phyloP scores from a whole-genome alignment of 495 filamentous ascomycete species.

The Daldinia childiae region DNA sequence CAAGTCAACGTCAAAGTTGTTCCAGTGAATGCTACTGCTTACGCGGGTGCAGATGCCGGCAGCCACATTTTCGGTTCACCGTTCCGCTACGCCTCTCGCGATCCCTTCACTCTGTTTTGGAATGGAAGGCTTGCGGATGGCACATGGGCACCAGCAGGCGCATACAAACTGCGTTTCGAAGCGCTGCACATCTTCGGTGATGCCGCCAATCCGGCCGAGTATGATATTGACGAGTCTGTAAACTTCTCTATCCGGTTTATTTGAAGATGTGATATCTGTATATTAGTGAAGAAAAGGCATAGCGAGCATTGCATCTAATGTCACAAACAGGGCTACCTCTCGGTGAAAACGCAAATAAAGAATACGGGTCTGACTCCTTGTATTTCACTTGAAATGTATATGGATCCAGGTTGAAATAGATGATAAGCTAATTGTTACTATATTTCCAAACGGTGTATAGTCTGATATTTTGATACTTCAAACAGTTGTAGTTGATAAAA shows the following conservation, averaged over 20 bases:
- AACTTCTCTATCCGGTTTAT: constrained; percentile 50
- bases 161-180: constrained; percentile 56
- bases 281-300: neutral
- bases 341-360: neutral
- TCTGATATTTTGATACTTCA: no score
- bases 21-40: constrained; percentile 34
- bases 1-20: constrained; percentile 57
- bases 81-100: constrained; percentile 51
- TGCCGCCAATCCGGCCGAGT: constrained; percentile 44
- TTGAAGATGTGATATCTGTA: constrained; percentile 17
- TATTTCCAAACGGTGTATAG: no score
- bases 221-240: constrained; percentile 51
- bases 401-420: neutral
- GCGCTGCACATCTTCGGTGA: constrained; percentile 58
- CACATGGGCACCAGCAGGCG: constrained; percentile 52
- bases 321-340: neutral
- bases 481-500: no score
- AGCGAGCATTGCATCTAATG: neutral
- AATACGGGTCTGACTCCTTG: no score
- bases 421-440: neutral
- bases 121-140: constrained; percentile 57
- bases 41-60: constrained; percentile 43
- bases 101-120: constrained; percentile 47
- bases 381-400: neutral
- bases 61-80: constrained; percentile 57